Evolutionary conservation across 768 basidiomycete genomes (phyloP).

Genomic region (Hypholoma fasciculare): DNA sequence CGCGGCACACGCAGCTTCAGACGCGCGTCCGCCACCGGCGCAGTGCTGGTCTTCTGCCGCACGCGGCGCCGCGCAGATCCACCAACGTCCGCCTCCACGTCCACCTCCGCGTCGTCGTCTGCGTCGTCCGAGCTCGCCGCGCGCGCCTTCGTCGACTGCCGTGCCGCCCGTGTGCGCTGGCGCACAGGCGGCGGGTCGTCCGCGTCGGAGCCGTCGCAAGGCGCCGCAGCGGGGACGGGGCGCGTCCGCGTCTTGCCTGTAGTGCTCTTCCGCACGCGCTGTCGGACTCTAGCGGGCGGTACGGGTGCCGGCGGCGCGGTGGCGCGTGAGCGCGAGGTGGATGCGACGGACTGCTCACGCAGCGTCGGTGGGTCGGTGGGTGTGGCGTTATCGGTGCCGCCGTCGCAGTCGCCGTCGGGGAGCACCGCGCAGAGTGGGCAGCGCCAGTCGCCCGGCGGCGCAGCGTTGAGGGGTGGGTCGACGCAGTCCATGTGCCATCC

Average conservation of each 20-base stretch:
- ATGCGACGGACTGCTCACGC: slow-evolving; percentile 26
- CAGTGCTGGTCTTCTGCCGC: not conserved
- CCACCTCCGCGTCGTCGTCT: not conserved
- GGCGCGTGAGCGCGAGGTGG: slow-evolving; percentile 28
- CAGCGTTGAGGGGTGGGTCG: slow-evolving; percentile 63
- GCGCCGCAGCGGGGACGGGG: slow-evolving; percentile 31
- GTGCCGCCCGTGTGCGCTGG: slow-evolving; percentile 19
- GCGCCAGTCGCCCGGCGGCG: slow-evolving; percentile 78
- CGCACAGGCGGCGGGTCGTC: slow-evolving; percentile 28
- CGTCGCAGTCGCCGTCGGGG: slow-evolving; percentile 6
- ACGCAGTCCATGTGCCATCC: slow-evolving; percentile 89
- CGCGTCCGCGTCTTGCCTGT: not conserved
- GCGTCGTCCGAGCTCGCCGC: not conserved
- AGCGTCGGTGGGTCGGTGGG: slow-evolving; percentile 12
- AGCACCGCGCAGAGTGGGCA: slow-evolving; percentile 60
- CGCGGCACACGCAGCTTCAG: slow-evolving; percentile 4
- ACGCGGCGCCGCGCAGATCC: not conserved
- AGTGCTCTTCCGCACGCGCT: slow-evolving; percentile 15
- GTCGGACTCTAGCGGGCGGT: slow-evolving; percentile 1
- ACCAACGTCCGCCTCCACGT: not conserved
- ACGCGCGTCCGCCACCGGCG: not conserved
- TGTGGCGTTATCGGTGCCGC: slow-evolving; percentile 6
- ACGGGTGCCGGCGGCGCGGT: not conserved
- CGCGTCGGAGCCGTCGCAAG: slow-evolving; percentile 15
- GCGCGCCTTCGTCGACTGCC: slow-evolving; percentile 22